Evolutionary conservation across 2,329 filamentous ascomycete species (phyloP).

Genomic region (Aureobasidium melanogenum): DNA sequence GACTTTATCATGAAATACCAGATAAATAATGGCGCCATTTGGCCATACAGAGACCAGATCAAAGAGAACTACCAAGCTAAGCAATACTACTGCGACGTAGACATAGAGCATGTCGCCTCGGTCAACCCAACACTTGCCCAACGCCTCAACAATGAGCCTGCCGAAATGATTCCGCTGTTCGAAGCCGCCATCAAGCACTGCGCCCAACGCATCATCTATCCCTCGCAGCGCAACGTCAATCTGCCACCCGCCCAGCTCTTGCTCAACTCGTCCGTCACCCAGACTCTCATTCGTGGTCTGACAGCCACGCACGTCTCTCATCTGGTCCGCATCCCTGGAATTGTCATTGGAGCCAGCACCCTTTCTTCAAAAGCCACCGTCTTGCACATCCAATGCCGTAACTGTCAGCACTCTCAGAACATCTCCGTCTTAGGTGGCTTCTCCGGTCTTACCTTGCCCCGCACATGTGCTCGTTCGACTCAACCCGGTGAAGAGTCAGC

Average conservation of each 20-base stretch:
- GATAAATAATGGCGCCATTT: slow-evolving; percentile 71
- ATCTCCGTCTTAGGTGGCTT: slow-evolving; percentile 78
- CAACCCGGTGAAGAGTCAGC: slow-evolving; percentile 54
- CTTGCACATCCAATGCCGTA: slow-evolving; percentile 79
- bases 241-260: slow-evolving; percentile 91
- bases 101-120: slow-evolving; percentile 89
- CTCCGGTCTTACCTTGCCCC: slow-evolving; percentile 73
- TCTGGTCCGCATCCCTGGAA: slow-evolving; percentile 93
- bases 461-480: slow-evolving; percentile 58
- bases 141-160: slow-evolving; percentile 77
- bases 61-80: slow-evolving; percentile 90
- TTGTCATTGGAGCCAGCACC: slow-evolving; percentile 94
- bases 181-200: slow-evolving; percentile 83
- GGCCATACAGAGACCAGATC: slow-evolving; percentile 69
- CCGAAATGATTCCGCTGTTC: slow-evolving; percentile 92
- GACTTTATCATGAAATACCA: slow-evolving; percentile 91
- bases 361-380: slow-evolving; percentile 91
- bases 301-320: slow-evolving; percentile 88
- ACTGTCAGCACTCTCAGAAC: slow-evolving; percentile 63
- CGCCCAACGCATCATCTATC: slow-evolving; percentile 87
- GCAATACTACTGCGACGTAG: slow-evolving; percentile 91
- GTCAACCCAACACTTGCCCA: slow-evolving; percentile 95
- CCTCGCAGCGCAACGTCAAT: slow-evolving; percentile 55
- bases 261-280: slow-evolving; percentile 81
- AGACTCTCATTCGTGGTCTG: slow-evolving; percentile 87